These are phyloP conservation scores for Bauhinia variegata DNA, from an alignment of 306 rosid genomes.

Conservation along the genomic window DNA sequence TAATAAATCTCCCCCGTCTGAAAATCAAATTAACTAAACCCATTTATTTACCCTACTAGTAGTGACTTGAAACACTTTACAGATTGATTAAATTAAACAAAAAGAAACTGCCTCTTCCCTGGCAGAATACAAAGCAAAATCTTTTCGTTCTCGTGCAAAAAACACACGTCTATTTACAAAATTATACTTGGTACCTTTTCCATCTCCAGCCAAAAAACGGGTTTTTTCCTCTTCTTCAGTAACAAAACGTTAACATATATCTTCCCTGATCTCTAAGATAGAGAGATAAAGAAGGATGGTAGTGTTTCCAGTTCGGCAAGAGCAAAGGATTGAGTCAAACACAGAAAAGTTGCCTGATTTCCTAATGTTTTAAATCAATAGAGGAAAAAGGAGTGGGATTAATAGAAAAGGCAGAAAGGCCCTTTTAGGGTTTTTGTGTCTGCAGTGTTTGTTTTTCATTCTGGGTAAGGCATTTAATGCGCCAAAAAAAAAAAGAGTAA, in stretches of 20 bases:
- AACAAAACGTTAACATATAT: no score
- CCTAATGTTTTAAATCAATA: background rate
- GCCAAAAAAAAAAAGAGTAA: background rate
- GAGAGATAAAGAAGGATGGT: no score
- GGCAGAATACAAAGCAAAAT: no score
- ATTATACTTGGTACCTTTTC: background rate
- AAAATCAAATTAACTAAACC: background rate
- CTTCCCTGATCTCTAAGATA: no score
- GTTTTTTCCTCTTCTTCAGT: background rate
- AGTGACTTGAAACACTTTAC: no score
- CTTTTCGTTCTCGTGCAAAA: background rate
- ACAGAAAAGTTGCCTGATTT: slow-evolving; percentile 14
- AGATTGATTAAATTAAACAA: no score
- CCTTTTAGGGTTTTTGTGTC: slow-evolving; percentile 29
- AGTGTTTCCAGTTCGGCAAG: background rate
- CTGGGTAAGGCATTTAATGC: slow-evolving; percentile 16
- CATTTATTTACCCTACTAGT: no score
- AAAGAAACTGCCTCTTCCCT: no score
- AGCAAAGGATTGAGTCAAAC: background rate
- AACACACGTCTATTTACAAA: background rate
- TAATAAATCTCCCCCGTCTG: slow-evolving; percentile 97
- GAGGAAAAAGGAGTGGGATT: no score
- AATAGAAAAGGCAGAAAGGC: slow-evolving; percentile 11
- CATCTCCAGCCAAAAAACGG: no score
- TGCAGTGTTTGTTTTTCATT: no score